Evolutionary conservation across 2,329 filamentous ascomycete species (phyloP).

Genomic region (Chrysoporthe austroafricana): DNA sequence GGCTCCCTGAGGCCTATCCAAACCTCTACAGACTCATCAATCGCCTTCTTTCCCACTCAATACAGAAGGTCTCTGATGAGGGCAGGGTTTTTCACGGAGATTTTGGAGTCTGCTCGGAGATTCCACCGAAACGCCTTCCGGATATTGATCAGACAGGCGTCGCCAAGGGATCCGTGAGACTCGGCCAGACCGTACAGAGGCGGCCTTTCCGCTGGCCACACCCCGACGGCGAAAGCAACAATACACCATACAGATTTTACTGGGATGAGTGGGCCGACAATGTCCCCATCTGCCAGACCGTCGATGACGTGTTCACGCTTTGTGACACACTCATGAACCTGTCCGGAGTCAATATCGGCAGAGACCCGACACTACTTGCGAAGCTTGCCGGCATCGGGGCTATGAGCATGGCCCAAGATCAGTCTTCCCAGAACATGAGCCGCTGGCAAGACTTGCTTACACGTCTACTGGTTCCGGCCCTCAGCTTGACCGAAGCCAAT

Average conservation of each 20-base stretch:
- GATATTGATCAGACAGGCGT: slow-evolving; percentile 67
- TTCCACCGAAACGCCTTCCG: slow-evolving; percentile 46
- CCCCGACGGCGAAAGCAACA: slow-evolving; percentile 78
- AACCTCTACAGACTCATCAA: slow-evolving; percentile 81
- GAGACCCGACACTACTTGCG: slow-evolving; percentile 75
- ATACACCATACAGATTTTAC: slow-evolving; percentile 87
- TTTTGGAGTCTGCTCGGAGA: slow-evolving; percentile 16
- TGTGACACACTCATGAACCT: slow-evolving; percentile 84
- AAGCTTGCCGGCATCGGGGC: slow-evolving; percentile 87
- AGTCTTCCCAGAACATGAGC: slow-evolving; percentile 68
- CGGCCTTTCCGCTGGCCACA: slow-evolving; percentile 82
- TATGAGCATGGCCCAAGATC: slow-evolving; percentile 72
- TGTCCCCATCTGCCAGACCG: slow-evolving; percentile 84
- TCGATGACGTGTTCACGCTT: slow-evolving; percentile 88
- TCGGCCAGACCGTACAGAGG: slow-evolving; percentile 62
- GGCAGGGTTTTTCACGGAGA: slow-evolving; percentile 36
- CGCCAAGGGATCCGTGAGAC: slow-evolving; percentile 69
- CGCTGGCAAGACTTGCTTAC: slow-evolving; percentile 88
- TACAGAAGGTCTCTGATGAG: slow-evolving; percentile 71
- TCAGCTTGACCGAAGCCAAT: slow-evolving; percentile 86
- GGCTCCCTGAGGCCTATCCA: slow-evolving; percentile 84
- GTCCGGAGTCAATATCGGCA: slow-evolving; percentile 86
- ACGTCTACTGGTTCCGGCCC: slow-evolving; percentile 81
- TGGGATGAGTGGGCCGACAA: slow-evolving; percentile 98
- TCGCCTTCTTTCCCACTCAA: slow-evolving; percentile 80